A percentile compares a stretch with the other conserved stretches of the same genome.
Conservation (phyloP, 495 filamentous ascomycete species). For the Penicillium pulvis region DNA sequence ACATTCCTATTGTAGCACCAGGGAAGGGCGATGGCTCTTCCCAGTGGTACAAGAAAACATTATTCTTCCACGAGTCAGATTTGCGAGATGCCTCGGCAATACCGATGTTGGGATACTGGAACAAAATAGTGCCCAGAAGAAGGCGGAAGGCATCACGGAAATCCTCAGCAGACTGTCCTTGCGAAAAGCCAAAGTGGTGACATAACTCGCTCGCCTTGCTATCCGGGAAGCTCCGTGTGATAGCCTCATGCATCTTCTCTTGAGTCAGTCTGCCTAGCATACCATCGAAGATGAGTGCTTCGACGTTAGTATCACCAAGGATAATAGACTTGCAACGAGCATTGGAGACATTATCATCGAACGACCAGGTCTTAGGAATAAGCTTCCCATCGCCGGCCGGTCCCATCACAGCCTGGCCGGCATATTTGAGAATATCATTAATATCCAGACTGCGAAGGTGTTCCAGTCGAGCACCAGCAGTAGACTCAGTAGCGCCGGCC, state of each 20-base stretch:
- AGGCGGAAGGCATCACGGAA: constrained; percentile 14
- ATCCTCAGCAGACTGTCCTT: constrained; percentile 3
- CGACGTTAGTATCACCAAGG: constrained; percentile 12
- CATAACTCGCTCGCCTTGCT: background rate
- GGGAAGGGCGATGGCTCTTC: constrained; percentile 15
- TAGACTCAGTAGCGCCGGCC: background rate
- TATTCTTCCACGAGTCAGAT: constrained; percentile 3
- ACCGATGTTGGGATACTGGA: constrained; percentile 10
- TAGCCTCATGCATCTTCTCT: background rate
- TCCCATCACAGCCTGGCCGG: constrained; percentile 9
- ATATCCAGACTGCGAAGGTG: constrained; percentile 7
- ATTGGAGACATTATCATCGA: constrained; percentile 5
- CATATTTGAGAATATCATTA: constrained; percentile 3
- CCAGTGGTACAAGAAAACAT: constrained; percentile 13
- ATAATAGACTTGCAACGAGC: constrained; percentile 13
- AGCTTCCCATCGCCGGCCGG: constrained; percentile 7
- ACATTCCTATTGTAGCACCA: constrained; percentile 11
- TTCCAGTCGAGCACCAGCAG: background rate
- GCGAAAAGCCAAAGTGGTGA: constrained; percentile 5
- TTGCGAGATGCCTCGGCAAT: constrained; percentile 6
- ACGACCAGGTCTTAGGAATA: constrained; percentile 5
- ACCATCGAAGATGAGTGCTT: constrained; percentile 13
- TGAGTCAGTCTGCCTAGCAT: constrained; percentile 3
- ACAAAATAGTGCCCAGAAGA: constrained; percentile 6
- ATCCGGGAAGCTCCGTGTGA: background rate